Conservation (phyloP, 2,329 filamentous ascomycete species). For the Curvularia eragrostidis region DNA sequence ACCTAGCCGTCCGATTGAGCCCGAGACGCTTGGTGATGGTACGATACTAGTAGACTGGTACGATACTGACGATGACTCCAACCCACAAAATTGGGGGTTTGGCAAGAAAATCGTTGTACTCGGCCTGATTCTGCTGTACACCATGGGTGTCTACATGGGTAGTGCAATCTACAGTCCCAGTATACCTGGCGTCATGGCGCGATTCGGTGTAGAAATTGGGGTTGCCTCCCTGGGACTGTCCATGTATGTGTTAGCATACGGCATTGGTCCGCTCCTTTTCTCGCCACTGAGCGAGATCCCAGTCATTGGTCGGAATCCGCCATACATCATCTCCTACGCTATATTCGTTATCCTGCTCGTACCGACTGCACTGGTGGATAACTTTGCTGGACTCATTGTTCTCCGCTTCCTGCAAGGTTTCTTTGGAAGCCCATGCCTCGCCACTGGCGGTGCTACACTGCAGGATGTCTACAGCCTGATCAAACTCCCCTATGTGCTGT, state of each 20-base stretch:
- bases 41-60: constrained; percentile 55
- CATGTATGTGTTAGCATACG: constrained; percentile 68
- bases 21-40: constrained; percentile 46
- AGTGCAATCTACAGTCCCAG: constrained; percentile 59
- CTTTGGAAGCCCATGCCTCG: constrained; percentile 49
- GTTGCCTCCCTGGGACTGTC: constrained; percentile 65
- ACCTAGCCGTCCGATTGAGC: constrained; percentile 46
- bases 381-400: constrained; percentile 69
- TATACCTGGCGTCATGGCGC: constrained; percentile 56
- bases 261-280: constrained; percentile 69
- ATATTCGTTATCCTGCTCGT: constrained; percentile 72
- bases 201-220: constrained; percentile 61
- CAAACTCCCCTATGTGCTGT: constrained; percentile 54
- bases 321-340: constrained; percentile 72
- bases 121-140: constrained; percentile 62
- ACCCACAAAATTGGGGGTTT: constrained; percentile 52
- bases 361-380: constrained; percentile 67
- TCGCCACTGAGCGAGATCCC: constrained; percentile 72
- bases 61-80: constrained; percentile 48
- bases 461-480: constrained; percentile 52
- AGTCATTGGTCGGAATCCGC: constrained; percentile 68
- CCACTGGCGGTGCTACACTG: constrained; percentile 49
- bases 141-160: constrained; percentile 64
- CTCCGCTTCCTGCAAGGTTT: constrained; percentile 52
- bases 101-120: constrained; percentile 48